phyloP scores from a whole-genome alignment of 805 yeast genomes.

The Yarrowia osloensis region DNA sequence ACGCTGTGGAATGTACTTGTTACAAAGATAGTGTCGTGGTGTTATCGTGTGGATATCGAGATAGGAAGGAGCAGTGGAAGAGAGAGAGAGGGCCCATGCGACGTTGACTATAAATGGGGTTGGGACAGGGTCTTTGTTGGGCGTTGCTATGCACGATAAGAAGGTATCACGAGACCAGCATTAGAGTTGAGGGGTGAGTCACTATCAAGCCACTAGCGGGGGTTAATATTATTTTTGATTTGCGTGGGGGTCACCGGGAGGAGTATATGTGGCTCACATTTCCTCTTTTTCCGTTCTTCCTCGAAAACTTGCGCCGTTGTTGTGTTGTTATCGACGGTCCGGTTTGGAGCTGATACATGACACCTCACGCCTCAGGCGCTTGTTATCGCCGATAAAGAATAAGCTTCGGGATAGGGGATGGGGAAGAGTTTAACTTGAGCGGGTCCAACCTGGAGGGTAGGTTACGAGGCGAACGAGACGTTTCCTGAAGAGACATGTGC shows the following conservation, averaged over 20 bases:
- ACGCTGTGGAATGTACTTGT: background rate
- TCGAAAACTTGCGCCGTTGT: background rate
- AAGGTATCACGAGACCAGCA: constrained; percentile 4
- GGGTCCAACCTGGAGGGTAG: background rate
- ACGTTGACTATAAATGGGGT: background rate
- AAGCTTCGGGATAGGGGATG: constrained; percentile 9
- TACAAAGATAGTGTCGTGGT: background rate
- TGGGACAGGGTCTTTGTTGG: constrained; percentile 1
- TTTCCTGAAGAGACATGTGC: background rate
- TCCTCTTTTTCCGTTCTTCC: background rate
- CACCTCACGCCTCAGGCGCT: constrained; percentile 2
- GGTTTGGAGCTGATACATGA: background rate
- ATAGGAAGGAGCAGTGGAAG: background rate
- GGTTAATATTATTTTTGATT: background rate
- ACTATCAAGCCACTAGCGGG: background rate
- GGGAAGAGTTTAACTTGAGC: background rate
- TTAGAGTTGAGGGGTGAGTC: constrained; percentile 25
- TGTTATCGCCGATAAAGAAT: constrained; percentile 20
- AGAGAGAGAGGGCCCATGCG: background rate
- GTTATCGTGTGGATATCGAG: background rate
- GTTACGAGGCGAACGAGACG: too few relatives aligned
- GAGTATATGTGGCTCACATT: background rate
- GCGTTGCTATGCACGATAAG: constrained; percentile 22
- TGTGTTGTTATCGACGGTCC: background rate
- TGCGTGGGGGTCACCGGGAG: background rate